Conservation (phyloP, 2,329 filamentous ascomycete genomes). For the Bipolaris bicolor region DNA sequence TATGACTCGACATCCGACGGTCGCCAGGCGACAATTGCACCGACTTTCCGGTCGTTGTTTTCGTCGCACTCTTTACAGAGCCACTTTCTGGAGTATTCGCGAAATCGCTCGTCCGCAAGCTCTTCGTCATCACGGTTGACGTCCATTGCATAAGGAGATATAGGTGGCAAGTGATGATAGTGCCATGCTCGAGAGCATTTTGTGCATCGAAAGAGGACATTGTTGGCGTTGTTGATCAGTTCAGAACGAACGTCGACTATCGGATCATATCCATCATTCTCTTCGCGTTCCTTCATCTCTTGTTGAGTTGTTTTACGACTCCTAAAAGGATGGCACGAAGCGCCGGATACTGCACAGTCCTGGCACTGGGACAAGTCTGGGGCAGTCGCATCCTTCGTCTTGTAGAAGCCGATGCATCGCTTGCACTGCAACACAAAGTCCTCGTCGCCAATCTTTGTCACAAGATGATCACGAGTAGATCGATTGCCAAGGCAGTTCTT, state of each 20-base stretch:
- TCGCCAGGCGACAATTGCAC: conserved; percentile 87
- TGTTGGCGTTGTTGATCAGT: conserved; percentile 75
- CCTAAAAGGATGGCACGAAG: conserved; percentile 77
- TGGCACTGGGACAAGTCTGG: conserved; percentile 77
- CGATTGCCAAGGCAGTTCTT: conserved; percentile 80
- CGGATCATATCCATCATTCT: conserved; percentile 81
- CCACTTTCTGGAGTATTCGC: conserved; percentile 78
- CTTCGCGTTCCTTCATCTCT: conserved; percentile 80
- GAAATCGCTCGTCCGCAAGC: conserved; percentile 66
- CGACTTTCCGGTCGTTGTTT: conserved; percentile 67
- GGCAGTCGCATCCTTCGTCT: conserved; percentile 70
- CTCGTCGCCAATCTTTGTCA: conserved; percentile 79
- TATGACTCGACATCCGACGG: conserved; percentile 67
- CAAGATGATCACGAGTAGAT: conserved; percentile 78
- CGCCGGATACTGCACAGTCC: conserved; percentile 68
- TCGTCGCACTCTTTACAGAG: conserved; percentile 78
- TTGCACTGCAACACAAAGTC: conserved; percentile 89
- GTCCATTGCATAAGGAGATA: conserved; percentile 52
- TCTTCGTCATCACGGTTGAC: conserved; percentile 55
- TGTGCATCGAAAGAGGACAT: conserved; percentile 82
- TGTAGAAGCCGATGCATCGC: conserved; percentile 74
- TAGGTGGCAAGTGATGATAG: conserved; percentile 75
- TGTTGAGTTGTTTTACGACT: conserved; percentile 73
- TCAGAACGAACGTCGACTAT: conserved; percentile 66
- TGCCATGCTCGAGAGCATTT: conserved; percentile 82